These are phyloP conservation scores for Nicotiana knightiana DNA, from an alignment of 257 asterid species.

Conservation along the genomic window DNA sequence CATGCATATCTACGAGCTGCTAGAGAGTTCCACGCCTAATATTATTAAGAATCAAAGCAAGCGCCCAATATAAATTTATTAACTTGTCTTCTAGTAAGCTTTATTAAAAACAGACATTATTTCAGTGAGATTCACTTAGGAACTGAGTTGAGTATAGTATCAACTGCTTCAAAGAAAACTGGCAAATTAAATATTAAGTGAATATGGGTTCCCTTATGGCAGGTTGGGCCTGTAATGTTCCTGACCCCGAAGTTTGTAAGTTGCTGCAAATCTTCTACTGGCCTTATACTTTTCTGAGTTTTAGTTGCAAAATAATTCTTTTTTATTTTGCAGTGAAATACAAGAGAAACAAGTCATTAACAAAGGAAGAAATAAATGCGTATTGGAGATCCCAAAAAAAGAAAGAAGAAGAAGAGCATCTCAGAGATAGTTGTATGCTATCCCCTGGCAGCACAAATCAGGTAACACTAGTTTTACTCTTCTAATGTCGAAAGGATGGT, in stretches of 20 bases:
- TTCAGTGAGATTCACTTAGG: background rate
- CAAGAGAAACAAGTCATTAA: constrained; percentile 60
- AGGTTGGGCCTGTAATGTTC: constrained; percentile 65
- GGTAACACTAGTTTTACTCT: background rate
- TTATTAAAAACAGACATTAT: background rate
- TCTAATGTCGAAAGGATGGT: background rate
- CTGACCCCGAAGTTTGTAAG: constrained; percentile 55
- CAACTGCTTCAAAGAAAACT: background rate
- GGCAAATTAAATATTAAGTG: background rate
- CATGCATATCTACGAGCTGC: background rate
- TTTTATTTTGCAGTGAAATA: constrained; percentile 26
- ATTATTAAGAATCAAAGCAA: background rate
- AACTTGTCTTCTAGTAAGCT: background rate
- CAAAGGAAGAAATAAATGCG: constrained; percentile 59
- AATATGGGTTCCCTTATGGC: constrained; percentile 92
- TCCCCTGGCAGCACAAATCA: background rate
- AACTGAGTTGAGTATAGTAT: background rate
- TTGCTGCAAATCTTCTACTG: background rate
- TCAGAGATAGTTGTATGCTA: constrained; percentile 32
- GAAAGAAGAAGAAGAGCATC: constrained; percentile 63
- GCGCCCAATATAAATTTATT: background rate
- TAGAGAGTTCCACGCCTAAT: background rate
- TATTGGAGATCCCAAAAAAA: constrained; percentile 63
- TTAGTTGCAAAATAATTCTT: background rate
- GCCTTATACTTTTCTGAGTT: background rate